phyloP scores from a whole-genome alignment of 192 early-diverging fungal genomes.

The Pilobolus umbonatus region DNA sequence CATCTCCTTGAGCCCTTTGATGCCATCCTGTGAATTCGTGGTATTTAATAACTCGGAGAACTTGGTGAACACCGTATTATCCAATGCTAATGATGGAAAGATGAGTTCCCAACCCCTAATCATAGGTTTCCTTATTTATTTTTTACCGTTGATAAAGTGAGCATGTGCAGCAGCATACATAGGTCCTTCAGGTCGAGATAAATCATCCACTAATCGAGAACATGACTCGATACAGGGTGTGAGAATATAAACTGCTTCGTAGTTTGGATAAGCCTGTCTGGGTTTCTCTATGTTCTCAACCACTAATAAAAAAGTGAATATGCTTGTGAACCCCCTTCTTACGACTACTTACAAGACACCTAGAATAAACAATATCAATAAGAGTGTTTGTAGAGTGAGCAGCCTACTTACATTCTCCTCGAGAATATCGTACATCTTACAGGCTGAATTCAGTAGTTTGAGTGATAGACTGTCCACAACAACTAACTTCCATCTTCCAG shows the following conservation, averaged over 20 bases:
- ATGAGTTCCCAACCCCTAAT: background rate
- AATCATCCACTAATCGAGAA: conserved; percentile 57
- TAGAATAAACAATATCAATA: background rate
- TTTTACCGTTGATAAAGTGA: conserved; percentile 51
- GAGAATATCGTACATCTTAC: conserved; percentile 71
- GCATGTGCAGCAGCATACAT: conserved; percentile 61
- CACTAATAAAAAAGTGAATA: conserved; percentile 30
- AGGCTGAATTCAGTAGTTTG: conserved; percentile 69
- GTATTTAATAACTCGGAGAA: conserved; percentile 41
- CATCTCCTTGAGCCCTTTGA: conserved; percentile 69
- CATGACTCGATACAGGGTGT: conserved; percentile 58
- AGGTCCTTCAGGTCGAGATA: conserved; percentile 37
- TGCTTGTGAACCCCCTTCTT: background rate
- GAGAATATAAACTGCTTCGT: conserved; percentile 60
- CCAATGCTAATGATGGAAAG: conserved; percentile 44
- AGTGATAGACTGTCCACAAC: conserved; percentile 71
- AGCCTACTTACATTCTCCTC: conserved; percentile 55
- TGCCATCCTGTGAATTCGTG: conserved; percentile 48
- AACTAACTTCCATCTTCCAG: conserved; percentile 77
- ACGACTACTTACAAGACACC: conserved; percentile 13
- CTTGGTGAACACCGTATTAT: conserved; percentile 55
- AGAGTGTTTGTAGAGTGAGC: too few relatives aligned
- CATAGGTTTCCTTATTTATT: background rate
- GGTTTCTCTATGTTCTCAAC: conserved; percentile 56
- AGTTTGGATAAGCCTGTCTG: conserved; percentile 52